Evolutionary conservation across 2,329 filamentous ascomycete genomes (phyloP).

Genomic region (Pestalotiopsis sp.): DNA sequence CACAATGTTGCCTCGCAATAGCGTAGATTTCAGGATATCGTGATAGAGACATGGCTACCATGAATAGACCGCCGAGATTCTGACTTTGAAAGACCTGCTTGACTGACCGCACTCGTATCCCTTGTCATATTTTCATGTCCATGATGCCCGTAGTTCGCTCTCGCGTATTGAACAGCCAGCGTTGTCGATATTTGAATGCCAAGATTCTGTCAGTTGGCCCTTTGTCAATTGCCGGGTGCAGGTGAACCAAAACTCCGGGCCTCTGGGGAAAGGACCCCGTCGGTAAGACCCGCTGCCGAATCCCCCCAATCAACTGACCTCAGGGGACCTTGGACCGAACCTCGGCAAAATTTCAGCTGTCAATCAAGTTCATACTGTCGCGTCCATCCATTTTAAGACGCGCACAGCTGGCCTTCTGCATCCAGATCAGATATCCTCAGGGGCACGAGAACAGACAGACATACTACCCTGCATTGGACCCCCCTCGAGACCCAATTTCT

Average conservation of each 20-base stretch:
- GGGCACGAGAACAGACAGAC: not conserved
- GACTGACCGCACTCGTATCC: not conserved
- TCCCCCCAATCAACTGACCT: not conserved
- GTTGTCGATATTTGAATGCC: not conserved
- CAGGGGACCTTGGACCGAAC: not conserved
- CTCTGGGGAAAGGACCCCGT: not conserved
- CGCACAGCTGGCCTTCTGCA: not conserved
- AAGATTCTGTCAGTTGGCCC: not conserved
- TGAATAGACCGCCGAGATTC: not conserved
- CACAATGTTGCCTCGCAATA: constrained; percentile 21
- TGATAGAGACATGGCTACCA: not conserved
- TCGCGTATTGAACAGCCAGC: no score
- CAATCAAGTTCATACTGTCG: not conserved
- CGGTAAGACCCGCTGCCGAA: not conserved
- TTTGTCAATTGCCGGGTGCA: constrained; percentile 3
- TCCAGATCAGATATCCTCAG: not conserved
- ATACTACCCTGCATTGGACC: not conserved
- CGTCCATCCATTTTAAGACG: not conserved
- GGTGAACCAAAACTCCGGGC: not conserved
- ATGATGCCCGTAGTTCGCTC: no score
- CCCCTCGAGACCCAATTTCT: not conserved
- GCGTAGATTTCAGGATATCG: not conserved
- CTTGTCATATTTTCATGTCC: no score
- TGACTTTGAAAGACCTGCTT: not conserved
- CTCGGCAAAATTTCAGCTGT: constrained; percentile 11